phyloP scores from a whole-genome alignment of 192 early-diverging fungal genomes.

The Podila epicladia region DNA sequence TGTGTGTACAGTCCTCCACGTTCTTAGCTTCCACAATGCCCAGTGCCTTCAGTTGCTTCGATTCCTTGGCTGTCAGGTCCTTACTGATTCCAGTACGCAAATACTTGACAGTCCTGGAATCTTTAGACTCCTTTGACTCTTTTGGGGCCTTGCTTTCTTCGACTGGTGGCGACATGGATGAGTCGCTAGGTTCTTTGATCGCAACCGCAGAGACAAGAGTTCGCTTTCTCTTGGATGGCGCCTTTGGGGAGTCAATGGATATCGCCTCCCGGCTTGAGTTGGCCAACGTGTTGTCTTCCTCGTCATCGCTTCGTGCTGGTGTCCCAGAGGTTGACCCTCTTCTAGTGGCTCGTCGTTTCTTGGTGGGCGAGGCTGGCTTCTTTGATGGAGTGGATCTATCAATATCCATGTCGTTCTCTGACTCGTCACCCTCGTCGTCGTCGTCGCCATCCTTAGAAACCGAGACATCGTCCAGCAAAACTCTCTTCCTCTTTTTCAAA shows the following conservation, averaged over 20 bases:
- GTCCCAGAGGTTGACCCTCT: constrained; percentile 30
- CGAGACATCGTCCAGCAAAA: neutral
- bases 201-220: neutral
- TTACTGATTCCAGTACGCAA: constrained; percentile 62
- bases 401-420: constrained; percentile 12
- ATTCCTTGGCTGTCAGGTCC: constrained; percentile 41
- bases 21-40: constrained; percentile 61
- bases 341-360: constrained; percentile 35
- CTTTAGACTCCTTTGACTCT: constrained; percentile 10
- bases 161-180: neutral
- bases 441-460: constrained; percentile 41
- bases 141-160: neutral
- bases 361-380: constrained; percentile 15
- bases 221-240: constrained; percentile 9
- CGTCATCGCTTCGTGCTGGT: constrained; percentile 38
- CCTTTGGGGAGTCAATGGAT: neutral
- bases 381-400: neutral
- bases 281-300: neutral
- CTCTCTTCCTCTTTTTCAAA: constrained; percentile 5
- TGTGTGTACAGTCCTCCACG: constrained; percentile 63
- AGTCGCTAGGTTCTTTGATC: neutral
- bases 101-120: constrained; percentile 2
- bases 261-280: neutral
- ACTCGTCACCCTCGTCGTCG: constrained; percentile 21
- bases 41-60: constrained; percentile 56